Base-by-base conservation (phyloP, 768 basidiomycete species). In the Omphalotus guepiniiformis region DNA sequence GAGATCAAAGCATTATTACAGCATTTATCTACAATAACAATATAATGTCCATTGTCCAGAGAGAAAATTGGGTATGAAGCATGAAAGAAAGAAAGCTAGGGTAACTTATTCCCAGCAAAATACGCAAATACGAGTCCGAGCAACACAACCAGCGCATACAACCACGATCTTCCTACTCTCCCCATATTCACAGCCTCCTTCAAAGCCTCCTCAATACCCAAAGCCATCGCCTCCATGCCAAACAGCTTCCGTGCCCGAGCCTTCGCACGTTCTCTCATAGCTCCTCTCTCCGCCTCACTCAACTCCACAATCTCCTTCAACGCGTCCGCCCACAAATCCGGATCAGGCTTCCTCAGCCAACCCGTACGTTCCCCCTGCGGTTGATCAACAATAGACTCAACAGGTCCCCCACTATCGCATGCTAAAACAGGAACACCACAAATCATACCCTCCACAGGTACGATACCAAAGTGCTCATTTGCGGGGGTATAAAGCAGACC, bases 401-500 rank as follows among this genome's bases (percentile, higher is more conserved):
- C 88, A 7, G 96, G 96, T 2, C 95, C 95, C 13, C 90, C 91
- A 49, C 79, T 83, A 59, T 90, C 68, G 56, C 87, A 91, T 0
- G 93, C 94, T 16, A 99, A 67, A 1, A 98, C 86, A 0, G 94
- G 93, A 0, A 98, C 63, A 2, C 93, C 91, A 39, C 88, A 93
- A 6, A 82, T 77, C 93, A 97, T 97, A 0, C 82, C 93, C 63
- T 99, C 95, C 3, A 97, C 79, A 2, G 96, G 95, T 0, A 86
- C 94, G 55, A 99, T 97, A 1, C 95, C 96, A 62, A 98, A 96
- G 63, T 99, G 95, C 58, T 99, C 95, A 63, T 95, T 95, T 6
- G 78, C 70, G 0, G 95, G 96, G 0, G 95, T 99, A 63, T 99
- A 99, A 6, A 99, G 74, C 0, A 98, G 72, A 0, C 80, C 88